Base-by-base conservation (phyloP, 306 rosid species). In the Vigna angularis region DNA sequence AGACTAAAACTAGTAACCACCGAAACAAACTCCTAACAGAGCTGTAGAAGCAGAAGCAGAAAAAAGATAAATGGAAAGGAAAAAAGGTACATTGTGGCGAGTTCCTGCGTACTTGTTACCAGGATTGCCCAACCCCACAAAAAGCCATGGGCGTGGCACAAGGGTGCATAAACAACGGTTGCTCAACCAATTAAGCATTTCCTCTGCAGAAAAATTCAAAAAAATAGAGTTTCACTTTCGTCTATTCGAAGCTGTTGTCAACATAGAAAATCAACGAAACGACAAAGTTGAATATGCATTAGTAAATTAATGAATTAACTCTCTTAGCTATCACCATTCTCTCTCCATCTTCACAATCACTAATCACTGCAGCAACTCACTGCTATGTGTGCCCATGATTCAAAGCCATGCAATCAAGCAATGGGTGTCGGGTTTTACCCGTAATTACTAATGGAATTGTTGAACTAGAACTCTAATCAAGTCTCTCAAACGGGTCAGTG, bases 91-190 rank as follows among this genome's bases (percentile, higher is more conserved):
- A 88, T 92, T 94, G 89, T 92, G 98, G 38, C 97, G 84, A 28
- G 98, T 92, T 88, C 95, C 97, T 77, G 69, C 81, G 78, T 71
- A 94, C 80, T 94, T 90, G 50, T 86, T 92, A 1, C 97, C 93
- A 4, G 98, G 98, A 72, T 94, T 94, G n/a, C 97, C 94, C 84
- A 94, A 78, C 34, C 93, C 98, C 30, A 88, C 86, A 52, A 92
- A 90, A 10, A 94, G 95, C 97, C 97, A 94, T 7, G 97, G 97
- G 65, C 80, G 83, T 6, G 86, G 83, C 69, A 79, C 56, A 66
- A 80, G 72, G 48, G 84, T 84, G 79, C 88, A 83, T 70, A 89
- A 88, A 74, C 78, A 85, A 51, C 89, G 91, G 76, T 78, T 85
- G 47, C 77, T 26, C 53, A 86, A 75, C 56, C 77, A 70, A 76